Base-by-base conservation (phyloP, 768 basidiomycete genomes). In the Austroboletus eburneus region DNA sequence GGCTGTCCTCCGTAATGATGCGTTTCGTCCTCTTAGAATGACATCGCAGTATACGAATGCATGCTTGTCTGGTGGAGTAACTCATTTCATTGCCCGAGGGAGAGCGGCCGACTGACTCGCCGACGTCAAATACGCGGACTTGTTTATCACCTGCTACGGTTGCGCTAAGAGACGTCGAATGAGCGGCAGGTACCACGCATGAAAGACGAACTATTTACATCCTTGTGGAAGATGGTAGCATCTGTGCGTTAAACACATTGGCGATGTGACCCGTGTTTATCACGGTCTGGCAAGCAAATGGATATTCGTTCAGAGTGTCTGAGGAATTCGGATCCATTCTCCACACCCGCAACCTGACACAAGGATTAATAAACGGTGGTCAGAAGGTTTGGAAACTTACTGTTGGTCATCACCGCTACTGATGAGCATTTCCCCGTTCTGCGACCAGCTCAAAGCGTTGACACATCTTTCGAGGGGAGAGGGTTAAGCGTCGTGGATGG, bases 211-310 rank as follows among this genome's bases (percentile, higher is more conserved):
- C 50, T 50, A 60, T 79, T 71, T 64, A 90, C 80, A 94, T 85
- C 43, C 81, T 78, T n/a, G 82, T 77, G 10, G 88, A 87, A 52
- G 78, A 70, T 0, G 90, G 89, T 2, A 95, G 71, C 75, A 89
- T 83, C 38, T 87, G 80, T 0, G 78, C 81, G 54, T 83, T 87
- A 71, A 95, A 95, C 38, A 95, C 89, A 57, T 95, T 95, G 12
- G 76, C 80, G 38, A 69, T 75, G 63, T 95, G 91, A 3, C 88
- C 89, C 0, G 91, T 92, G 13, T 73, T 64, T 41, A 93, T 81
- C n/a, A 85, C 76, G 8, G 80, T 72, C 46, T 78, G 72, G 58
- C 78, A 89, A 34, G 68, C 65, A 64, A 81, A 90, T 22, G 78
- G 83, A 69, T 83, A 87, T 34, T 78, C 78, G 24, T 72, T 62